A percentile compares a stretch with the other conserved stretches of the same genome.
phyloP scores from a whole-genome alignment of 179 eudicot species.

The Vitellaria paradoxa region DNA sequence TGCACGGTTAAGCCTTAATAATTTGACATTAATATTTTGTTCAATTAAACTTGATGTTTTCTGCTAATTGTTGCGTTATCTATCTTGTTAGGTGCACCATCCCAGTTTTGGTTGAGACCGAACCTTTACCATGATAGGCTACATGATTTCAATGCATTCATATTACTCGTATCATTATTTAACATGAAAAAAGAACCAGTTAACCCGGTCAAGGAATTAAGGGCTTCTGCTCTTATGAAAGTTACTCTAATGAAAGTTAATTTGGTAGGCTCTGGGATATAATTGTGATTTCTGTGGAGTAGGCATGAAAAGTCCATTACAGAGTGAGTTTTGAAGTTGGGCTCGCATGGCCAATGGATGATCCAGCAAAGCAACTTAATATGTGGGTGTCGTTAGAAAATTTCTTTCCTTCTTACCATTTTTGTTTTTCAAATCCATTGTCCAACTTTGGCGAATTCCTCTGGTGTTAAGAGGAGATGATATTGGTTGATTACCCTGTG shows the following conservation, averaged over 20 bases:
- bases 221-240: neutral
- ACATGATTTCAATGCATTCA: neutral
- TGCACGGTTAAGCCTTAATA: neutral
- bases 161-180: neutral
- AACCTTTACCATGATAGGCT: neutral
- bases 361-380: neutral
- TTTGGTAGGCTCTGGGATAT: slow-evolving; percentile 3
- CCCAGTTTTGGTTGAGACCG: neutral
- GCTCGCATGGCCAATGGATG: neutral
- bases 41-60: slow-evolving; percentile 2
- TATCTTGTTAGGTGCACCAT: slow-evolving; percentile 2
- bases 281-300: slow-evolving; percentile 5
- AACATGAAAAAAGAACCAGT: neutral
- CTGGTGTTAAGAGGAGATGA: neutral
- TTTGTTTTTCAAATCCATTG: neutral
- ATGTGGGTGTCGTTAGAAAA: neutral
- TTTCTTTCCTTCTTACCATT: neutral
- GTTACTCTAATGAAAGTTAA: neutral
- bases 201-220: neutral
- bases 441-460: neutral
- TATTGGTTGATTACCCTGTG: neutral
- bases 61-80: neutral
- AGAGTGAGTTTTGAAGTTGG: neutral
- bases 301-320: neutral
- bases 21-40: neutral